A percentile compares a stretch with the other conserved stretches of the same genome.
phyloP scores from a whole-genome alignment of 345 rosid genomes.

The Lenwebbia sp. region DNA sequence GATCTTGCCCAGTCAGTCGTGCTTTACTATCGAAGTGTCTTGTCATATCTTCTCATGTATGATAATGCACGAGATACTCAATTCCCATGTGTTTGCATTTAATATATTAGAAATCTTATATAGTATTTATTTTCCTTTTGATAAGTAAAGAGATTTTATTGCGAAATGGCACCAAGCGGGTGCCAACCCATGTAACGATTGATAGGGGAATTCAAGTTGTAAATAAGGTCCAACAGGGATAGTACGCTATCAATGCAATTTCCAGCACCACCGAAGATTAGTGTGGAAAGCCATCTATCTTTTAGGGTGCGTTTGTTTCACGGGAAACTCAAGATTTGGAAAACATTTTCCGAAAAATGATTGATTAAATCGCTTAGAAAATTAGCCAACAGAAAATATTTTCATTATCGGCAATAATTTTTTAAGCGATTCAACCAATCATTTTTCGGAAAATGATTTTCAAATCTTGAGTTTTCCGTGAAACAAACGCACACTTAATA shows the following conservation, averaged over 20 bases:
- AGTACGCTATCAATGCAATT: background rate
- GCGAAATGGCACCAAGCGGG: background rate
- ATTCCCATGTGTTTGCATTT: background rate
- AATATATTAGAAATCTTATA: background rate
- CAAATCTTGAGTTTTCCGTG: too few relatives aligned
- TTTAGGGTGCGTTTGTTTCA: background rate
- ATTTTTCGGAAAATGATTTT: too few relatives aligned
- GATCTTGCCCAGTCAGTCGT: background rate
- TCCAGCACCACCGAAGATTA: background rate
- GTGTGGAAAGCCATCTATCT: background rate
- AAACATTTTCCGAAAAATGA: too few relatives aligned
- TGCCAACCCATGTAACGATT: background rate
- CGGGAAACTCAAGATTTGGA: too few relatives aligned
- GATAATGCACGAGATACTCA: background rate
- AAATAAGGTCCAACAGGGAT: background rate
- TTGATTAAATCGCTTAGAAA: too few relatives aligned
- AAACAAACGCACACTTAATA: background rate
- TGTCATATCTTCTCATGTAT: background rate
- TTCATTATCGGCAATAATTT: too few relatives aligned
- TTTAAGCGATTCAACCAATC: too few relatives aligned
- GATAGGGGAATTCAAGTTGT: background rate
- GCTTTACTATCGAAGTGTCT: background rate
- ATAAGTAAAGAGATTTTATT: background rate
- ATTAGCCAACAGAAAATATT: too few relatives aligned
- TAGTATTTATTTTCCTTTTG: background rate